Conservation (phyloP, 306 rosid genomes). For the Rubus idaeus region DNA sequence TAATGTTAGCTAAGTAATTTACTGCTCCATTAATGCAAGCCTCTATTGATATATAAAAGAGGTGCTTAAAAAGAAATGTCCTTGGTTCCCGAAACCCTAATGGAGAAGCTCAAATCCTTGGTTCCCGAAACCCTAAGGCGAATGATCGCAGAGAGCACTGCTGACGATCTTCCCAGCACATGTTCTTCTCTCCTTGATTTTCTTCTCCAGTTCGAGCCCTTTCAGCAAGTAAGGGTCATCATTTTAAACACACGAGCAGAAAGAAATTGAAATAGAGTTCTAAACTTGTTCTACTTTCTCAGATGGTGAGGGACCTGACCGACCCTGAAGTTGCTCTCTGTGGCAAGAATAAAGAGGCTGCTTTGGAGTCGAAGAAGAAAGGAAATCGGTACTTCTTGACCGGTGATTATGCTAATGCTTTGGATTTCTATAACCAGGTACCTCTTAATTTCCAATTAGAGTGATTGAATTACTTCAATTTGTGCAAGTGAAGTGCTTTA, state of each 20-base stretch:
- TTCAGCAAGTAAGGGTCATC: constrained; percentile 49
- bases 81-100: no score
- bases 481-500: not conserved
- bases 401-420: constrained; percentile 52
- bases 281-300: constrained; percentile 1
- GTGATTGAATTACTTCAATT: not conserved
- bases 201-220: constrained; percentile 55
- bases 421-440: constrained; percentile 70
- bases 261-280: not conserved
- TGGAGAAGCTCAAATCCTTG: constrained; percentile 72
- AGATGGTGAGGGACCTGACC: constrained; percentile 60
- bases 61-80: no score
- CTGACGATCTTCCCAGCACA: constrained; percentile 43
- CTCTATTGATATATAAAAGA: no score
- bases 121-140: constrained; percentile 60
- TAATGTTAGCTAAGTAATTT: no score
- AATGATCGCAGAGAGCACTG: constrained; percentile 38
- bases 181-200: constrained; percentile 59
- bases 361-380: constrained; percentile 60
- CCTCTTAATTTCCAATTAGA: not conserved
- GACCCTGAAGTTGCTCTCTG: constrained; percentile 57
- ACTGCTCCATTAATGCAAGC: no score
- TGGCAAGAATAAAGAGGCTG: constrained; percentile 63
- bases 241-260: not conserved
- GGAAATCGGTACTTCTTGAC: constrained; percentile 60